A percentile compares a stretch with the other conserved stretches of the same genome.
phyloP scores from a whole-genome alignment of 805 yeast species.

The Tetrapisispora pingtungensis region DNA sequence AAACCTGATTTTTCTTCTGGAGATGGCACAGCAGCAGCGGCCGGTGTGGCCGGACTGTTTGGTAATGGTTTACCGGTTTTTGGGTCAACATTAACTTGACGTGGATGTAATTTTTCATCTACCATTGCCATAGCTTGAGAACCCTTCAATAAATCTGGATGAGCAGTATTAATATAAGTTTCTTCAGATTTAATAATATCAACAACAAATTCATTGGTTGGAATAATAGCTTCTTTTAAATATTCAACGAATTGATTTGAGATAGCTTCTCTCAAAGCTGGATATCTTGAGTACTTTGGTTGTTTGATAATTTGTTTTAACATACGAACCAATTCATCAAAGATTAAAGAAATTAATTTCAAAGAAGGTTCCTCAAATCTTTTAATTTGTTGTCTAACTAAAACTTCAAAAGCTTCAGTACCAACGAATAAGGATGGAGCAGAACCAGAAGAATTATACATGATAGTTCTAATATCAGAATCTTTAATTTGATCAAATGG shows the following conservation, averaged over 20 bases:
- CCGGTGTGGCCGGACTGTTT: constrained; percentile 26
- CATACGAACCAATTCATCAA: constrained; percentile 90
- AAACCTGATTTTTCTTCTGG: constrained; percentile 56
- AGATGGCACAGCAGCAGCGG: constrained; percentile 23
- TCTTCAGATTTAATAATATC: constrained; percentile 84
- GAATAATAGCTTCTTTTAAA: constrained; percentile 66
- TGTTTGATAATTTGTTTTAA: constrained; percentile 73
- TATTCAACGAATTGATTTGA: constrained; percentile 70
- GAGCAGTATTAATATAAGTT: constrained; percentile 93
- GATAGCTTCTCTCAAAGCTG: constrained; percentile 79
- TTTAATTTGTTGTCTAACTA: constrained; percentile 85
- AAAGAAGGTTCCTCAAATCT: constrained; percentile 91
- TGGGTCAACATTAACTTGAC: constrained; percentile 74
- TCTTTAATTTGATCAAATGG: constrained; percentile 96
- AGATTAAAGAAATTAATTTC: constrained; percentile 80
- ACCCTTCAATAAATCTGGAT: constrained; percentile 91
- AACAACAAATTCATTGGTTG: constrained; percentile 75
- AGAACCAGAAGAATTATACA: constrained; percentile 94
- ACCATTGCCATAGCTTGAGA: constrained; percentile 91
- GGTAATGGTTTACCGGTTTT: constrained; percentile 79
- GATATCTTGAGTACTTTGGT: constrained; percentile 80
- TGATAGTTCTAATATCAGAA: constrained; percentile 89
- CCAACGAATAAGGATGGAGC: constrained; percentile 95
- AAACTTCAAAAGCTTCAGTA: constrained; percentile 91
- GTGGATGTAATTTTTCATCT: constrained; percentile 65